A percentile compares a stretch with the other conserved stretches of the same genome.
These are phyloP conservation scores for Schizophyllum amplum DNA, from an alignment of 1,284 basidiomycete species.

Conservation along the genomic window DNA sequence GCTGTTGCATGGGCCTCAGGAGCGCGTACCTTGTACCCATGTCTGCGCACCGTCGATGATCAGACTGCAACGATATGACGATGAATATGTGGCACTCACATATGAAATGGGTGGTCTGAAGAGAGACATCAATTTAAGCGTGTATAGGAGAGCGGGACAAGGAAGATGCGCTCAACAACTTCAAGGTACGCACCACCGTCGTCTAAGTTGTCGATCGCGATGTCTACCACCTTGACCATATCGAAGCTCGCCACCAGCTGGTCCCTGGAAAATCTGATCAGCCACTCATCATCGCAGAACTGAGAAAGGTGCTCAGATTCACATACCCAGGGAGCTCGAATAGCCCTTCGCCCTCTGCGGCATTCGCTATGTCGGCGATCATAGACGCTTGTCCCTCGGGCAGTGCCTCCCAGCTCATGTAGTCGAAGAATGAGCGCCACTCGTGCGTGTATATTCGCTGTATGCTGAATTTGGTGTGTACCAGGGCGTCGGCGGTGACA, in stretches of 20 bases:
- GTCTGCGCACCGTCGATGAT: slow-evolving; percentile 1
- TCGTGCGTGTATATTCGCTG: slow-evolving; percentile 24
- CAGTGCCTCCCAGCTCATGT: slow-evolving; percentile 18
- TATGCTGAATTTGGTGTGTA: slow-evolving; percentile 24
- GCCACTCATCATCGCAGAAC: too few species aligned
- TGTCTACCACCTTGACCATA: slow-evolving; percentile 10
- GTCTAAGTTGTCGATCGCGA: slow-evolving; percentile 15
- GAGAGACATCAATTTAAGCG: not conserved
- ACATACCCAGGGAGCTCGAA: slow-evolving; percentile 4
- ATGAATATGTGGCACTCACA: slow-evolving; percentile 4
- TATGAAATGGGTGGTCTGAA: slow-evolving; percentile 13
- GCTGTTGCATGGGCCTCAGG: not conserved
- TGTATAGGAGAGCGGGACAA: not conserved
- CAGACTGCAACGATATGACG: not conserved
- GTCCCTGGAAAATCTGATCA: slow-evolving; percentile 6
- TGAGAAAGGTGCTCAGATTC: too few species aligned
- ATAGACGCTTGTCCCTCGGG: slow-evolving; percentile 5
- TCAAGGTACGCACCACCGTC: slow-evolving; percentile 10
- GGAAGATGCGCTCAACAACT: too few species aligned
- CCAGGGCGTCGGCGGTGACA: slow-evolving; percentile 4
- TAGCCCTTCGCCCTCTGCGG: not conserved
- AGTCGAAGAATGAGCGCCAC: slow-evolving; percentile 33
- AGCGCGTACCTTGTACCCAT: slow-evolving; percentile 9
- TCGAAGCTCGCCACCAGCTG: slow-evolving; percentile 12
- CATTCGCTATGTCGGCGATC: slow-evolving; percentile 2